Percentiles rank a stretch among this genome's conserved stretches.
Evolutionary conservation across 805 yeast genomes (phyloP).

Genomic region (Candida stauntonica): DNA sequence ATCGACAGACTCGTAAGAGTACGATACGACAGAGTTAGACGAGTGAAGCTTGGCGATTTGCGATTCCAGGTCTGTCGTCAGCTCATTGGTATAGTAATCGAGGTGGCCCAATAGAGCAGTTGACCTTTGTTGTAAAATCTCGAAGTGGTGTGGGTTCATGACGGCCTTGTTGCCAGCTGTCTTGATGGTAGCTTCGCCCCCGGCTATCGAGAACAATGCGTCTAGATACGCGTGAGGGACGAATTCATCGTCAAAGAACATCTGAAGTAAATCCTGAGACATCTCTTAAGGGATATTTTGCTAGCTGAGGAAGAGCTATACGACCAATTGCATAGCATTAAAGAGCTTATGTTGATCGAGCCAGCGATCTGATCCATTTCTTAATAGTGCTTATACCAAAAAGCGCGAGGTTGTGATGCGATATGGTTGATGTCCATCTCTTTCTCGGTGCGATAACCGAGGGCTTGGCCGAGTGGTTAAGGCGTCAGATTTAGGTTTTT

Average conservation of each 20-base stretch:
- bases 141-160: conserved; percentile 28
- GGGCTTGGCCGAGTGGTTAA: conserved; percentile 42
- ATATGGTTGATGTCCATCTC: no score
- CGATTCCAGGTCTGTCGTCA: conserved; percentile 48
- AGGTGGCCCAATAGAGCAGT: conserved; percentile 52
- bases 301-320: not conserved
- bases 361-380: no score
- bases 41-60: conserved; percentile 46
- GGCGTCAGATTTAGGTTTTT: conserved; percentile 39
- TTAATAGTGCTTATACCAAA: no score
- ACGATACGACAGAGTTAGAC: conserved; percentile 47
- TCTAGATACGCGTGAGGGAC: conserved; percentile 63
- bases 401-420: no score
- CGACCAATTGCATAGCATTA: no score
- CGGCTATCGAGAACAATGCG: conserved; percentile 40
- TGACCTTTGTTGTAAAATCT: conserved; percentile 42
- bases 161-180: no score
- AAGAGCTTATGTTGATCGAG: no score
- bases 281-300: conserved; percentile 2
- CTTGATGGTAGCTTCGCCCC: no score
- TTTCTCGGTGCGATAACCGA: conserved; percentile 26
- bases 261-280: conserved; percentile 43
- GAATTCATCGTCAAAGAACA: conserved; percentile 67
- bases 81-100: conserved; percentile 57
- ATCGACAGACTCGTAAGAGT: conserved; percentile 27